Evolutionary conservation across 176 grass and related monocot genomes (phyloP).

Genomic region (Ampelocalamus luodianensis): DNA sequence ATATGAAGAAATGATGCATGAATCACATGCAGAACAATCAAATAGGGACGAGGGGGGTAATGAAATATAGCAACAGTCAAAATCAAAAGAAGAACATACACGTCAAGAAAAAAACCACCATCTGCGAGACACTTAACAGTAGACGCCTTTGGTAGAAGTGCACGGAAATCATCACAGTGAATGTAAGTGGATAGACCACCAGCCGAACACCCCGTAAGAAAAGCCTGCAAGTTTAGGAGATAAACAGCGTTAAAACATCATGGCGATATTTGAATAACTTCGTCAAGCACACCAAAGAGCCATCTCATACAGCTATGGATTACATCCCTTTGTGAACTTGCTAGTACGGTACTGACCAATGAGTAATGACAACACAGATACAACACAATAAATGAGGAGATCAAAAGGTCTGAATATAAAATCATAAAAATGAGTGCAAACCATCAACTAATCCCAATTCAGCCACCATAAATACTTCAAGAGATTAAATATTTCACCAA

Average conservation of each 20-base stretch:
- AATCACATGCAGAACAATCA: neutral
- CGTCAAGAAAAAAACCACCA: constrained; percentile 84
- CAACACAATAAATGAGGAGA: neutral
- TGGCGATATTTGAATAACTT: neutral
- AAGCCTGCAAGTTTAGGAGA: constrained; percentile 53
- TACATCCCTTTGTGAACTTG: neutral
- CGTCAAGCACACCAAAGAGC: neutral
- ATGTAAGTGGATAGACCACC: constrained; percentile 77
- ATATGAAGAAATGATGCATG: neutral
- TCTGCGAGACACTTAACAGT: constrained; percentile 78
- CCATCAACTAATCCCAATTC: neutral
- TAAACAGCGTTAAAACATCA: neutral
- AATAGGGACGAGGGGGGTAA: neutral
- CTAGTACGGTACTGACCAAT: neutral
- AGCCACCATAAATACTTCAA: neutral
- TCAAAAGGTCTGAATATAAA: neutral
- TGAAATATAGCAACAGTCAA: neutral
- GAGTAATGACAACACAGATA: neutral
- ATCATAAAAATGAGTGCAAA: neutral
- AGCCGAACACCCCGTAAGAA: constrained; percentile 81
- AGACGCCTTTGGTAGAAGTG: constrained; percentile 60
- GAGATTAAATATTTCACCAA: neutral
- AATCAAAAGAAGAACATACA: constrained; percentile 52
- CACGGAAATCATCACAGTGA: constrained; percentile 77
- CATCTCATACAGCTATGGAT: neutral